Percentiles rank a stretch among this genome's conserved stretches.
Evolutionary conservation across 306 rosid species (phyloP).

Genomic region (Trifolium pratense): DNA sequence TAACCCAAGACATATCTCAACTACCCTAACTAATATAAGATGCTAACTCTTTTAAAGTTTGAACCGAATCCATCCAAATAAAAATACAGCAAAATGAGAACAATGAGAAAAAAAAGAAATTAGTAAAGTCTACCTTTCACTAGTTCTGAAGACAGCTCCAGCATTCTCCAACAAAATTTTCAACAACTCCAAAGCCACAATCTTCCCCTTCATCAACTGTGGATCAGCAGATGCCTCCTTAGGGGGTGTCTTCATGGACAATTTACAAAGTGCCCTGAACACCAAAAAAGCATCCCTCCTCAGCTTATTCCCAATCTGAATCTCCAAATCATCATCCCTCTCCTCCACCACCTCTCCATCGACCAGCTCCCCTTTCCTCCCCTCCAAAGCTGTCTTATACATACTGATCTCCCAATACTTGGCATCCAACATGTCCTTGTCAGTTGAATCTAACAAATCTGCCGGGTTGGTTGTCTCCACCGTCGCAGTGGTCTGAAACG

Average conservation of each 20-base stretch:
- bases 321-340: slow-evolving; percentile 97
- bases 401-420: slow-evolving; percentile 99
- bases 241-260: slow-evolving; percentile 96
- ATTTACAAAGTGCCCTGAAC: slow-evolving; percentile 95
- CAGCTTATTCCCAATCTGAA: slow-evolving; percentile 97
- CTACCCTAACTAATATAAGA: slow-evolving; percentile 21
- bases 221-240: slow-evolving; percentile 92
- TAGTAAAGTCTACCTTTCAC: slow-evolving; percentile 73
- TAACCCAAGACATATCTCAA: slow-evolving; percentile 17
- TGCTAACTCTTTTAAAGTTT: background rate
- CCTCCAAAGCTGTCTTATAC: slow-evolving; percentile 98
- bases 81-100: background rate
- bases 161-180: slow-evolving; percentile 99
- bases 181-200: slow-evolving; percentile 93
- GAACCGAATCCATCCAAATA: slow-evolving; percentile 6
- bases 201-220: slow-evolving; percentile 96
- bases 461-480: slow-evolving; percentile 94
- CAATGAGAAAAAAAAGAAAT: background rate
- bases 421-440: slow-evolving; percentile 98
- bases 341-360: slow-evolving; percentile 88
- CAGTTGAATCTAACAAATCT: slow-evolving; percentile 95
- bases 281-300: slow-evolving; percentile 95
- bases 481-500: slow-evolving; percentile 81
- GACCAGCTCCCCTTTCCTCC: slow-evolving; percentile 87
- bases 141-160: slow-evolving; percentile 98